phyloP scores from a whole-genome alignment of 2,329 filamentous ascomycete genomes.

The Cercospora zeae-maydis region DNA sequence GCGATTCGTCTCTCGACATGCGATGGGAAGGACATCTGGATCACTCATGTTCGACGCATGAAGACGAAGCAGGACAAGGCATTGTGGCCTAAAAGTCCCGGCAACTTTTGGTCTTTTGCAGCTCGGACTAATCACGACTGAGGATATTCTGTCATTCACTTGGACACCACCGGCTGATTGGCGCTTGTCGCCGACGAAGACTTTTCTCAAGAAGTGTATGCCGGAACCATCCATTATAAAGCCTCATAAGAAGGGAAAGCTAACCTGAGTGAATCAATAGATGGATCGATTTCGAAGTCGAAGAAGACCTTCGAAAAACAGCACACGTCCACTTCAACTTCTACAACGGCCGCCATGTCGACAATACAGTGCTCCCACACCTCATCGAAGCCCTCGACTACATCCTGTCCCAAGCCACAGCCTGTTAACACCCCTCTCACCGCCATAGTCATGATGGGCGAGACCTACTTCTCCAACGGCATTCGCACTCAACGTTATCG shows the following conservation, averaged over 20 bases:
- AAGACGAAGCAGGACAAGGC: conserved; percentile 40
- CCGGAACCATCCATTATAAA: too few species aligned
- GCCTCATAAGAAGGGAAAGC: not conserved
- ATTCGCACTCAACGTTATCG: conserved; percentile 47
- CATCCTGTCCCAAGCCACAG: conserved; percentile 34
- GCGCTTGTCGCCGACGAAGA: conserved; percentile 30
- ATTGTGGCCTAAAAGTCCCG: conserved; percentile 44
- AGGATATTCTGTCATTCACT: conserved; percentile 19
- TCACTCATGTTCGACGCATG: conserved; percentile 41
- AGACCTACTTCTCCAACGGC: conserved; percentile 45
- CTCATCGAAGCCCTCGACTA: conserved; percentile 39
- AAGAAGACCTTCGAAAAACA: conserved; percentile 30
- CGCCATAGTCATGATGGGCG: conserved; percentile 42
- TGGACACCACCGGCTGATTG: conserved; percentile 31
- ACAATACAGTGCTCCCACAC: conserved; percentile 40
- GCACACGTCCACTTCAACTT: conserved; percentile 45
- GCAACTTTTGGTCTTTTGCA: conserved; percentile 37
- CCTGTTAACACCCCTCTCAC: conserved; percentile 34
- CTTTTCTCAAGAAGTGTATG: conserved; percentile 40
- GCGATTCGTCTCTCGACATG: conserved; percentile 39
- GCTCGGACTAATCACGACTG: conserved; percentile 34
- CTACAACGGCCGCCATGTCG: conserved; percentile 46
- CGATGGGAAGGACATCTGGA: conserved; percentile 43
- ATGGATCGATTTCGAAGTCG: conserved; percentile 39
- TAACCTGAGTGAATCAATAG: not conserved